A percentile compares a stretch with the other conserved stretches of the same genome.
These are phyloP conservation scores for Collybiopsis confluens DNA, from an alignment of 768 basidiomycete species.

Conservation along the genomic window DNA sequence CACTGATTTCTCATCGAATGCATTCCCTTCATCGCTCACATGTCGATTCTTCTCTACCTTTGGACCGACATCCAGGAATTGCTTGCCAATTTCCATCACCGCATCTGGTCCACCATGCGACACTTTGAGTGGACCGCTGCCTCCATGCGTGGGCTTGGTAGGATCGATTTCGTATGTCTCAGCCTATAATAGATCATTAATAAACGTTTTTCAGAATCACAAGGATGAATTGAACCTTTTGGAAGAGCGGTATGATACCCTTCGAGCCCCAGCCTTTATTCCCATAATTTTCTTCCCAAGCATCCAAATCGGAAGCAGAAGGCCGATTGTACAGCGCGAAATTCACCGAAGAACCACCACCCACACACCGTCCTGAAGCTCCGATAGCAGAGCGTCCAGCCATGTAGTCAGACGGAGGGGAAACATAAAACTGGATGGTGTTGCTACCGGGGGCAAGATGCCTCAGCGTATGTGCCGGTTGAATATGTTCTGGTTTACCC, in stretches of 20 bases:
- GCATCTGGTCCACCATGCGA: no score
- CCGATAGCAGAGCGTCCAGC: constrained; percentile 26
- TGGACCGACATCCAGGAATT: no score
- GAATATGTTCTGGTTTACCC: constrained; percentile 28
- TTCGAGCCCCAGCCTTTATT: constrained; percentile 23
- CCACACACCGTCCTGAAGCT: constrained; percentile 30
- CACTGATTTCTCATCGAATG: no score
- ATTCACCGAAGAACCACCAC: constrained; percentile 43
- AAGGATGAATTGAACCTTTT: constrained; percentile 14
- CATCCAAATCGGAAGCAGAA: constrained; percentile 18
- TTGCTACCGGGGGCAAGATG: constrained; percentile 28
- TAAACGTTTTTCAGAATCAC: no score
- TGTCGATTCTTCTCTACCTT: no score
- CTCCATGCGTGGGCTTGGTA: constrained; percentile 16
- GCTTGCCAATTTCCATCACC: no score
- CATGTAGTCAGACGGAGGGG: constrained; percentile 19
- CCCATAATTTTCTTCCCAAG: constrained; percentile 17
- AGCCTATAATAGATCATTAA: constrained; percentile 3
- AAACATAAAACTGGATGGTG: constrained; percentile 28
- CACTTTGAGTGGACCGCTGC: constrained; percentile 16
- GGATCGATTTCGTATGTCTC: constrained; percentile 18
- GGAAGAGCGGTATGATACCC: constrained; percentile 19
- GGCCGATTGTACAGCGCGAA: constrained; percentile 23
- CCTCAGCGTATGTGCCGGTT: constrained; percentile 29
- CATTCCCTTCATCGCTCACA: no score